phyloP scores from a whole-genome alignment of 2,329 filamentous ascomycete species.

The Colletotrichum sp. region DNA sequence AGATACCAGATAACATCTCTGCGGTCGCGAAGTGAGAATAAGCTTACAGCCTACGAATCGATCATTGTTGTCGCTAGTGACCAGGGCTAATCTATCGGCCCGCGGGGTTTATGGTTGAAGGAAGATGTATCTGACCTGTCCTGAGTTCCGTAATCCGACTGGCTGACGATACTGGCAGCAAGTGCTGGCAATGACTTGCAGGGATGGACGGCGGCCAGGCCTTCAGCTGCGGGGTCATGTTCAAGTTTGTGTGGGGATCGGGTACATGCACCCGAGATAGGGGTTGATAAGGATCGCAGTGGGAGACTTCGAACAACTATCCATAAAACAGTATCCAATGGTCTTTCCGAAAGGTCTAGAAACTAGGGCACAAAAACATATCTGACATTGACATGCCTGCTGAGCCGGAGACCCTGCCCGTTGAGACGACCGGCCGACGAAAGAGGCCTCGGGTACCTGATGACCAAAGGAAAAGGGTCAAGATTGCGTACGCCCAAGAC shows the following conservation, averaged over 20 bases:
- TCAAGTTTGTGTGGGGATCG: not conserved
- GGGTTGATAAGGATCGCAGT: not conserved
- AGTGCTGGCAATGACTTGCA: not conserved
- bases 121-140: not conserved
- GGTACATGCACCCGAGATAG: not conserved
- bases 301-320: not conserved
- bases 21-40: not conserved
- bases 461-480: not conserved
- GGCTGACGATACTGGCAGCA: not conserved
- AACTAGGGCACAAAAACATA: not conserved
- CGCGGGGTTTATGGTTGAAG: not conserved
- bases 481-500: not conserved
- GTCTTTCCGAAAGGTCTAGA: not conserved
- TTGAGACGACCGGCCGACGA: not conserved
- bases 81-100: not conserved
- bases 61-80: not conserved
- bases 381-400: not conserved
- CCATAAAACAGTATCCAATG: not conserved
- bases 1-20: no score
- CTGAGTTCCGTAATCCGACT: not conserved
- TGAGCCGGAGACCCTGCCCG: accelerated
- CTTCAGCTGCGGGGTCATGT: not conserved
- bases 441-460: not conserved
- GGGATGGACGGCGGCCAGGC: no score
- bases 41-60: not conserved